These are phyloP conservation scores for Macrotyloma uniflorum DNA, from an alignment of 306 rosid species.

Conservation along the genomic window DNA sequence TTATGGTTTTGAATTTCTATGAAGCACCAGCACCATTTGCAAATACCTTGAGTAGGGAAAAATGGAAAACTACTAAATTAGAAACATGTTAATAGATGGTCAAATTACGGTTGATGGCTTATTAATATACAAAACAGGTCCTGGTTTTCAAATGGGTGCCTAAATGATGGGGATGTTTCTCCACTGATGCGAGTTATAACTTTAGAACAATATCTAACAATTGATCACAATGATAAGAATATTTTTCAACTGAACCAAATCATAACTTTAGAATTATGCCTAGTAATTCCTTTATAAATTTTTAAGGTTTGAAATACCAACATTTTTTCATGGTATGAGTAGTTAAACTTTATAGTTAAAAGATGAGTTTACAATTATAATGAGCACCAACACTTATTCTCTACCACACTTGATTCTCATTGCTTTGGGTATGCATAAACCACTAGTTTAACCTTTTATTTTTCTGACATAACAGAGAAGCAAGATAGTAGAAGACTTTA, in stretches of 20 bases:
- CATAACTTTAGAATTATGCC: neutral
- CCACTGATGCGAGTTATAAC: neutral
- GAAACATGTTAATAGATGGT: neutral
- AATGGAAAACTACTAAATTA: neutral
- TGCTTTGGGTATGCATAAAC: neutral
- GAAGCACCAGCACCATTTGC: neutral
- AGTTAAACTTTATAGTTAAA: neutral
- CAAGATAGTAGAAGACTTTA: conserved; percentile 65
- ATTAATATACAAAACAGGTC: neutral
- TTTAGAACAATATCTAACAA: neutral
- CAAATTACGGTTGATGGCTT: neutral
- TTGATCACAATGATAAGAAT: neutral
- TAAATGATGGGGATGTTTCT: neutral
- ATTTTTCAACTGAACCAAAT: neutral
- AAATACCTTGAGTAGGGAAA: neutral
- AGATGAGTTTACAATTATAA: neutral
- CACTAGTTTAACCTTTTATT: neutral
- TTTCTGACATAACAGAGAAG: conserved; percentile 63
- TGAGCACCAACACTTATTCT: neutral
- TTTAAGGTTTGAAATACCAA: neutral
- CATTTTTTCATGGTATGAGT: neutral
- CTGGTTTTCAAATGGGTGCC: neutral
- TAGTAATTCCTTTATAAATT: neutral
- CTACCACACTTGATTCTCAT: neutral
- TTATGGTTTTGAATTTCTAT: neutral